Base-by-base conservation (phyloP, 768 basidiomycete genomes). In the Leccinum variicolor region DNA sequence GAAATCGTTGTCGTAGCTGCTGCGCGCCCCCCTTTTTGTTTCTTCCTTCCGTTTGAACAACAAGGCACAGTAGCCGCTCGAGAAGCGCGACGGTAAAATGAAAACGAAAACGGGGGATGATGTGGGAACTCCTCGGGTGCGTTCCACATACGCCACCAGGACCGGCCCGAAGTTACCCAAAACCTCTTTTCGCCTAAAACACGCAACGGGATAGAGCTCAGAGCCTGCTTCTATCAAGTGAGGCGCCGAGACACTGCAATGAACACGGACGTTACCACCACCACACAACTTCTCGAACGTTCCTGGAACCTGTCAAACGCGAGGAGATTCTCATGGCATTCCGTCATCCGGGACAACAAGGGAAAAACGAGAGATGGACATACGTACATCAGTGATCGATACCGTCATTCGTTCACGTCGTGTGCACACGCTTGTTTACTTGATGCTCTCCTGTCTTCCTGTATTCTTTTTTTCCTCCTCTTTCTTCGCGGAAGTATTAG, bases 401-500 rank as follows among this genome's bases (percentile, higher is more conserved):
- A n/a, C 26, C 45, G 11, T 53, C 41, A 53, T 25, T 47, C 13
- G 34, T 33, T 52, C 50, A 59, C 26, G 56, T 48, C 28, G 51
- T 19, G 25, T 23, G 31, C 39, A 17, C 19, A 41, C 45, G 23
- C 23, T 46, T 23, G 21, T 23, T 25, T 14, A 46, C 23, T 25
- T 46, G 45, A 43, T n/a, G 41, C 26, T 25, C 50, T 49, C 25
- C 11, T 43, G n/a, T 43, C 11, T 43, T 13, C n/a, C n/a, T 43
- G 17, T 7, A 11, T 41, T 43, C 33, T 4, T 34, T 34, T 34
- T 34, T 15, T 19, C 41, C 19, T 43, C 39, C 39, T 39, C 54
- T 41, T 56, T 45, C 45, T 23, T 29, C 41, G 43, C 62, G 62
- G 62, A 53, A 8, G 52, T 17, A 59, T 55, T 63, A 63, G 62